A percentile compares a stretch with the other conserved stretches of the same genome.
Evolutionary conservation across 352 stramenopile genomes (phyloP).

Genomic region (Phytophthora gonapodyides): DNA sequence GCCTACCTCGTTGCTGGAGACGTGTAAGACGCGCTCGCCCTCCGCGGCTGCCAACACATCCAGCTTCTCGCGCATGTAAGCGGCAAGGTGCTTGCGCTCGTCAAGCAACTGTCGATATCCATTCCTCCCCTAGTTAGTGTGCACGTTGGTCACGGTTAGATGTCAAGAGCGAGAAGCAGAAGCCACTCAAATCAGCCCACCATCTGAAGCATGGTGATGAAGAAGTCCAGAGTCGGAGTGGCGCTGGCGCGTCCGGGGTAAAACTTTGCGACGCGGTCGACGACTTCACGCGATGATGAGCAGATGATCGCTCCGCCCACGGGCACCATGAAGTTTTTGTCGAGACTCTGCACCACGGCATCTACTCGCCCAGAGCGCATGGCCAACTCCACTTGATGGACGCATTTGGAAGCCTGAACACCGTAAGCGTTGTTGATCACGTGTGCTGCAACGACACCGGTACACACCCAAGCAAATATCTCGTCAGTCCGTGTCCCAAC

Average conservation of each 20-base stretch:
- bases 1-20: conserved; percentile 89
- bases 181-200: conserved; percentile 46
- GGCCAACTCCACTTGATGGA: conserved; percentile 92
- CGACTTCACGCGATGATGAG: conserved; percentile 69
- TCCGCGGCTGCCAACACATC: conserved; percentile 75
- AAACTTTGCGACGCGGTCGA: conserved; percentile 89
- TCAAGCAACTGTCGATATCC: conserved; percentile 91
- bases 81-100: conserved; percentile 79
- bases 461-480: conserved; percentile 1
- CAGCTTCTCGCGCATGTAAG: conserved; percentile 80
- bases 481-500: conserved; percentile 8
- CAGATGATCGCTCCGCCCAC: conserved; percentile 93
- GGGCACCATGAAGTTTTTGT: conserved; percentile 99
- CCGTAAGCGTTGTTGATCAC: conserved; percentile 99
- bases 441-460: conserved; percentile 61
- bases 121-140: conserved; percentile 49
- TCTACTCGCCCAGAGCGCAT: conserved; percentile 94
- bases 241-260: conserved; percentile 97
- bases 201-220: conserved; percentile 99
- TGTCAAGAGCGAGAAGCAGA: conserved; percentile 2
- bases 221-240: conserved; percentile 96
- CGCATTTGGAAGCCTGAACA: conserved; percentile 94
- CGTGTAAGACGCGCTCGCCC: conserved; percentile 91
- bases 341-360: conserved; percentile 97
- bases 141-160: conserved; percentile 4